Percentiles rank a stretch among this genome's conserved stretches.
These are phyloP conservation scores for Dactylonectria estremocensis DNA, from an alignment of 2,329 filamentous ascomycete genomes.

Conservation along the genomic window DNA sequence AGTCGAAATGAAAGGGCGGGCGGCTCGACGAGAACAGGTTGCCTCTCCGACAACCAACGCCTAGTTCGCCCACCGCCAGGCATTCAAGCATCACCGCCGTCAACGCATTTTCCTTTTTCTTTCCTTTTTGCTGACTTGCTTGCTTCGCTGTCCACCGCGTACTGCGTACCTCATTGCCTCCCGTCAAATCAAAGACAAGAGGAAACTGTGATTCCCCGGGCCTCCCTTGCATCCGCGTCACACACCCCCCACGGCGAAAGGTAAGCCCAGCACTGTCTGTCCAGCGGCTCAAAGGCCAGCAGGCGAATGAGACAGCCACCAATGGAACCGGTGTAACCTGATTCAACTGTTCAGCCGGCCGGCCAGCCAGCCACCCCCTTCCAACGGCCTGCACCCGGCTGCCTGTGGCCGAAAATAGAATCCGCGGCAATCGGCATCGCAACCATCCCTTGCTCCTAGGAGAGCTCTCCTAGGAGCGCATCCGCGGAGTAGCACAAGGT, in stretches of 20 bases:
- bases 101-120: slow-evolving; percentile 9
- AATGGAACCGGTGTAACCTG: slow-evolving; percentile 17
- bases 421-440: slow-evolving; percentile 32
- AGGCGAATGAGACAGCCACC: slow-evolving; percentile 35
- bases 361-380: not conserved
- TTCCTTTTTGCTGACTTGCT: slow-evolving; percentile 9
- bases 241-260: too few relatives aligned
- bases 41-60: not conserved
- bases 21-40: not conserved
- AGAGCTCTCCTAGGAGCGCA: not conserved
- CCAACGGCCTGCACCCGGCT: not conserved
- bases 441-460: slow-evolving; percentile 6
- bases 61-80: not conserved
- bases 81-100: slow-evolving; percentile 4
- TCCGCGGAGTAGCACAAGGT: slow-evolving; percentile 7
- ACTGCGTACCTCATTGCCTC: not conserved
- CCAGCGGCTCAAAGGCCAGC: slow-evolving; percentile 2
- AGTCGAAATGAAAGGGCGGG: slow-evolving; percentile 21
- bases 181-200: slow-evolving; percentile 22
- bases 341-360: slow-evolving; percentile 7
- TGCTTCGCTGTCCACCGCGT: too few relatives aligned
- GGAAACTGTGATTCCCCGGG: slow-evolving; percentile 22
- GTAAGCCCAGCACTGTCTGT: not conserved
- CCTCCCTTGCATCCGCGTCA: slow-evolving; percentile 33
- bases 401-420: slow-evolving; percentile 27